Evolutionary conservation across 257 asterid genomes (phyloP).

Genomic region (Plantago elongata): DNA sequence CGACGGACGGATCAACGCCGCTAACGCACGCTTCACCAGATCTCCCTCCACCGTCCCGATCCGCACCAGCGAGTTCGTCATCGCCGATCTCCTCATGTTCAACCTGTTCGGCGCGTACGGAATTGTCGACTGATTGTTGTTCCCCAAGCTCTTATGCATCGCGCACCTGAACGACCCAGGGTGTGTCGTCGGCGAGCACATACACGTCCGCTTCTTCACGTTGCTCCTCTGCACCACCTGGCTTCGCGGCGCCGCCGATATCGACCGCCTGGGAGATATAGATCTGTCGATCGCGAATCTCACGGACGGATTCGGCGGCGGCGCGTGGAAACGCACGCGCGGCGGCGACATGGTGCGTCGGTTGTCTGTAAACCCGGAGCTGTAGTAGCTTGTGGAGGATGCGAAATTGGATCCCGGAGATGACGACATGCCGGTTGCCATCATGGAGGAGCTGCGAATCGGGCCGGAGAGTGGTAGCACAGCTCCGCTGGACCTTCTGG

Average conservation of each 20-base stretch:
- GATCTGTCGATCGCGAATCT: slow-evolving; percentile 79
- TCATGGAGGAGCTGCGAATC: slow-evolving; percentile 20
- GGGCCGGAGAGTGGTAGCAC: slow-evolving; percentile 47
- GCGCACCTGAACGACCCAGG: slow-evolving; percentile 93
- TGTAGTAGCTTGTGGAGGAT: slow-evolving; percentile 48
- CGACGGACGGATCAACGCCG: slow-evolving; percentile 72
- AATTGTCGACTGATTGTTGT: slow-evolving; percentile 23
- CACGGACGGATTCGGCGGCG: slow-evolving; percentile 54
- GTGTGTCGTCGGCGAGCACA: slow-evolving; percentile 87
- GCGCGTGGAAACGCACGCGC: slow-evolving; percentile 71
- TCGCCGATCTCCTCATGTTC: slow-evolving; percentile 84
- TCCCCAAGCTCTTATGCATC: slow-evolving; percentile 50
- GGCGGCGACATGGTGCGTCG: slow-evolving; percentile 75
- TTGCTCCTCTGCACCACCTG: slow-evolving; percentile 57
- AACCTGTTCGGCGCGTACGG: slow-evolving; percentile 56
- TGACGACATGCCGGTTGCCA: slow-evolving; percentile 2
- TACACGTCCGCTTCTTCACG: slow-evolving; percentile 60
- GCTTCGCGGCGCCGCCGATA: slow-evolving; percentile 42
- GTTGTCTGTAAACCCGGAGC: slow-evolving; percentile 29
- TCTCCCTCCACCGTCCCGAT: slow-evolving; percentile 84
- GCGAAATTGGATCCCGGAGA: slow-evolving; percentile 30
- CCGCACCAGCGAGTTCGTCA: slow-evolving; percentile 86
- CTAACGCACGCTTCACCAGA: slow-evolving; percentile 66
- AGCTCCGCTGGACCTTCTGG: slow-evolving; percentile 52
- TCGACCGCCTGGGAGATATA: slow-evolving; percentile 57